Conservation (phyloP, 208 protist genomes). For the Wallacemonas collosoma region DNA sequence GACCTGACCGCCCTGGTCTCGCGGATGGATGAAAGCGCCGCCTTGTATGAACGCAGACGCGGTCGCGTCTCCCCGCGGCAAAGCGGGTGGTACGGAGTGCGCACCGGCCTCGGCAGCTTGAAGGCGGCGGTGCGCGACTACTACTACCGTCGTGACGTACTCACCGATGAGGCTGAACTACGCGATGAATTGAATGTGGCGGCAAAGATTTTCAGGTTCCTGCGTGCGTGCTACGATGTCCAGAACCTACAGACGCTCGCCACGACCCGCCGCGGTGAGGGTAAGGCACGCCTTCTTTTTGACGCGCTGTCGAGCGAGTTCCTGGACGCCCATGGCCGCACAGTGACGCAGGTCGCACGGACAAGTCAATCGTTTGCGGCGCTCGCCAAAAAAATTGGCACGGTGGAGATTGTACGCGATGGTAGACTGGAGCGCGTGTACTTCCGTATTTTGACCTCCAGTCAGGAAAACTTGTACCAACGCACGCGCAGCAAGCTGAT, state of each 20-base stretch:
- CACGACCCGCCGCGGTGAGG: constrained; percentile 15
- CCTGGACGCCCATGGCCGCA: constrained; percentile 45
- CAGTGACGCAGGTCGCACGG: constrained; percentile 46
- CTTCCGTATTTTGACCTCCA: constrained; percentile 52
- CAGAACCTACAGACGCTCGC: constrained; percentile 28
- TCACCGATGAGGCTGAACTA: constrained; percentile 42
- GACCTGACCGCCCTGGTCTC: constrained; percentile 34
- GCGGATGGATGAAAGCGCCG: constrained; percentile 52
- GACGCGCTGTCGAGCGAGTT: constrained; percentile 34
- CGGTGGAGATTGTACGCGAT: constrained; percentile 61
- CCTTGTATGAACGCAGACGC: constrained; percentile 30
- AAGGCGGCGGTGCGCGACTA: constrained; percentile 36
- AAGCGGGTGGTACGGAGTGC: constrained; percentile 9
- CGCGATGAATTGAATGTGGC: constrained; percentile 48
- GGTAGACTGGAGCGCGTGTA: constrained; percentile 64
- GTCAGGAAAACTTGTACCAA: constrained; percentile 39
- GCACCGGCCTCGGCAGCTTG: constrained; percentile 22
- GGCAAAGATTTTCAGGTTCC: constrained; percentile 61
- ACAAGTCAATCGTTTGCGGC: constrained; percentile 31
- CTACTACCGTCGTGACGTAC: constrained; percentile 26
- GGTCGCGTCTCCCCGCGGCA: constrained; percentile 22
- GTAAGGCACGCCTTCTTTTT: neutral
- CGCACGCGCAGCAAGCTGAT: constrained; percentile 35
- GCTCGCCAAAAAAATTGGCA: constrained; percentile 44
- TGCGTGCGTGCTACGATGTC: constrained; percentile 57